Conservation (phyloP, 2,329 filamentous ascomycete species). For the Phyllosticta capitalensis region DNA sequence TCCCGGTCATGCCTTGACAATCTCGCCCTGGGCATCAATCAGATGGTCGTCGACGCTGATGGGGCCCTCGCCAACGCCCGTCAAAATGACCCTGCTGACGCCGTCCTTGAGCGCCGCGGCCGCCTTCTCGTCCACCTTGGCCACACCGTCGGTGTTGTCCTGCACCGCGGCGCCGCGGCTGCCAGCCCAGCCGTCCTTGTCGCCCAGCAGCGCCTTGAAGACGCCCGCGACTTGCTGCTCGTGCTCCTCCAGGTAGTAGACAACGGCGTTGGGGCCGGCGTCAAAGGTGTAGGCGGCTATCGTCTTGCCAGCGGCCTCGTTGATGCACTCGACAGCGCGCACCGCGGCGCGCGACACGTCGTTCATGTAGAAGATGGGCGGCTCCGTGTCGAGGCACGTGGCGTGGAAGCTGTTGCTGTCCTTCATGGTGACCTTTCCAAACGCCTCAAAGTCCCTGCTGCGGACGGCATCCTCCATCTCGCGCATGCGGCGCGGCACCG, state of each 20-base stretch:
- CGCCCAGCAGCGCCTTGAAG: slow-evolving; percentile 58
- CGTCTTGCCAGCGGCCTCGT: slow-evolving; percentile 64
- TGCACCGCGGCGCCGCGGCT: slow-evolving; percentile 45
- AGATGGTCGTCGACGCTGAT: slow-evolving; percentile 69
- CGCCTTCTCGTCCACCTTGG: slow-evolving; percentile 45
- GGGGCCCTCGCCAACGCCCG: slow-evolving; percentile 83
- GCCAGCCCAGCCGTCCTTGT: slow-evolving; percentile 62
- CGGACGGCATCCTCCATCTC: slow-evolving; percentile 76
- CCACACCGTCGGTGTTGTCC: slow-evolving; percentile 46
- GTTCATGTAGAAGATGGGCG: slow-evolving; percentile 98
- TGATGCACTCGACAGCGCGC: slow-evolving; percentile 80
- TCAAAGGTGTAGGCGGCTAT: slow-evolving; percentile 96
- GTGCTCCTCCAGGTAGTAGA: slow-evolving; percentile 86
- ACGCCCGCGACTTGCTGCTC: slow-evolving; percentile 63
- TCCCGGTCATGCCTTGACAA: slow-evolving; percentile 7
- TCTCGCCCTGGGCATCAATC: slow-evolving; percentile 50
- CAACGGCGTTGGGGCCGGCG: slow-evolving; percentile 89
- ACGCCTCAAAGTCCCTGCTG: slow-evolving; percentile 70
- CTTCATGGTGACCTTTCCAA: slow-evolving; percentile 87
- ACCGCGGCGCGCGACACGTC: slow-evolving; percentile 84
- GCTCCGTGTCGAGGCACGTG: slow-evolving; percentile 86
- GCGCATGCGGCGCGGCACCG: slow-evolving; percentile 76
- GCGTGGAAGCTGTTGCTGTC: slow-evolving; percentile 98
- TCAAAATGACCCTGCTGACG: slow-evolving; percentile 82
- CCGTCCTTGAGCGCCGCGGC: slow-evolving; percentile 55